Base-by-base conservation (phyloP, 1,284 basidiomycete genomes). In the Schizophyllum amplum region DNA sequence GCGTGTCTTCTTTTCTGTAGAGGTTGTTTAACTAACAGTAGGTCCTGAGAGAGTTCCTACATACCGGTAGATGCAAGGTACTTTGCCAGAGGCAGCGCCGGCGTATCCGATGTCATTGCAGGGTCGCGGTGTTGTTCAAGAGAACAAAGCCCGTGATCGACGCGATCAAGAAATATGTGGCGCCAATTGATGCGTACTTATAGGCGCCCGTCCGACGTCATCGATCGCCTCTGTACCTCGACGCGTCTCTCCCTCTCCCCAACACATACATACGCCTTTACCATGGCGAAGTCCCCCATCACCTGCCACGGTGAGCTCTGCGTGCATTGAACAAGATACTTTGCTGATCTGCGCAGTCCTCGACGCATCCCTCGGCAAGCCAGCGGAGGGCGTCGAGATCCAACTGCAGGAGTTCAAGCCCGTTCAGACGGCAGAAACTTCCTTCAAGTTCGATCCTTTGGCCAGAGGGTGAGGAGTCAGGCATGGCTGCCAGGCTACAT, bases 341-440 rank as follows among this genome's bases (percentile, higher is more conserved):
- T 13, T 53, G 20, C 27, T 9, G 42, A 7, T 24, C 58, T 47
- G 47, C 53, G 5, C 57, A 94, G 92, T 96, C 13, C 84, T 96
- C 58, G 93, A 96, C 67, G 84, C 90, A 2, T 88, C 90, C 1
- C 74, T 81, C 4, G 94, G 93, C 46, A 90, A 82, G 66, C 93
- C 94, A 11, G 94, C 88, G 0, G 68, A 77, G 52, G 84, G 83
- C 4, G 80, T 94, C 24, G 67, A 71, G 17, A 82, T 94, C 54
- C 69, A 69, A 26, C 75, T 94, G 2, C 83, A 87, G 61, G 65
- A 75, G 24, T 73, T 78, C 53, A 67, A 72, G 55, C 57, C 65
- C 27, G 66, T 69, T 57, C 65, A 55, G 55, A 63, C 55, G 60
- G 70, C 57, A 57, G 68, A 55, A 56, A 70, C 55, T 62, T 65